phyloP scores from a whole-genome alignment of 441 rosid species.

The California macrophylla region DNA sequence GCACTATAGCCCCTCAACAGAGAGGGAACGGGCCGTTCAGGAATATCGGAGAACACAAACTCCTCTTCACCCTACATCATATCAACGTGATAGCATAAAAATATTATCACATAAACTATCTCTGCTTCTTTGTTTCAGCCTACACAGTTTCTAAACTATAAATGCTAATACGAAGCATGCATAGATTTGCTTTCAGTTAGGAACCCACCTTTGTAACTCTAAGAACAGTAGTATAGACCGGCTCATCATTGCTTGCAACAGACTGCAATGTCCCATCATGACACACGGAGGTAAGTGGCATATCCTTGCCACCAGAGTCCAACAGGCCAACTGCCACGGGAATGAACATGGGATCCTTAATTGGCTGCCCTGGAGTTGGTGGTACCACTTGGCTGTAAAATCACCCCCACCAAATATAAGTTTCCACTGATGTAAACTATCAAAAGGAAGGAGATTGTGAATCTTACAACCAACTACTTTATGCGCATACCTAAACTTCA shows the following conservation, averaged over 20 bases:
- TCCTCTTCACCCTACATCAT: slow-evolving; percentile 82
- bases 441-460: neutral
- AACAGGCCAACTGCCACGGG: slow-evolving; percentile 75
- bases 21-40: slow-evolving; percentile 78
- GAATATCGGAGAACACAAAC: slow-evolving; percentile 64
- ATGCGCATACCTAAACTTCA: slow-evolving; percentile 64
- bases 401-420: slow-evolving; percentile 10
- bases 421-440: slow-evolving; percentile 8
- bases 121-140: neutral
- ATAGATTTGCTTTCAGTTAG: slow-evolving; percentile 10
- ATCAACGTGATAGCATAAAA: slow-evolving; percentile 10
- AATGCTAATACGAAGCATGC: slow-evolving; percentile 3
- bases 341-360: slow-evolving; percentile 88
- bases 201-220: slow-evolving; percentile 68
- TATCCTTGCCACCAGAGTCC: slow-evolving; percentile 72
- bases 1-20: slow-evolving; percentile 85
- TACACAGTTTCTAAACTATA: neutral
- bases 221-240: slow-evolving; percentile 51
- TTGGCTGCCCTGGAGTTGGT: slow-evolving; percentile 79
- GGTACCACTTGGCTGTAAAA: slow-evolving; percentile 74
- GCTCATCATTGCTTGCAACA: slow-evolving; percentile 38
- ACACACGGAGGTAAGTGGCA: slow-evolving; percentile 53
- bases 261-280: slow-evolving; percentile 54
- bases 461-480: neutral
- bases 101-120: neutral